Base-by-base conservation (phyloP, 208 protist species). In the Acanthamoeba rhysodes region DNA sequence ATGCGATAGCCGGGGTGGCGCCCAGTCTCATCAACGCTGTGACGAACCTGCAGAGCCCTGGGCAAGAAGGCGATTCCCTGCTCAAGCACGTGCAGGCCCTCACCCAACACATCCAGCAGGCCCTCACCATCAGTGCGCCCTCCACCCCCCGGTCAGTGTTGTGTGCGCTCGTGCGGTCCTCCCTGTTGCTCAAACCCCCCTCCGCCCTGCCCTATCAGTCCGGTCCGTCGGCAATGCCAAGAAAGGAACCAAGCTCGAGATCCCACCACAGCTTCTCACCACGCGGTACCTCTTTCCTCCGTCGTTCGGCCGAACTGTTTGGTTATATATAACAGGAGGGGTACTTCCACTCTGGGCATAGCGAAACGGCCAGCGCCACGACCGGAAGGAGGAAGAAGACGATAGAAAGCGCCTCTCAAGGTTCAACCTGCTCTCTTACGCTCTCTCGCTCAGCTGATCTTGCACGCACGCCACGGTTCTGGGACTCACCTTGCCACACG, bases 371-470 rank as follows among this genome's bases (percentile, higher is more conserved):
- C 55, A 22, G 16, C 55, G 20, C 34, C 2, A 76, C 68, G 27
- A 41, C 29, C 68, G 22, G 59, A 27, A 22, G 66, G 29, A 80
- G 72, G 24, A 80, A 80, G 72, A 80, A 80, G 37, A 80, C 72
- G 18, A 80, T 80, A 5, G 41, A 80, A 16, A 80, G 72, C 72
- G 32, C 72, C 14, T 18, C 41, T 5, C 37, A 80, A 80, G 72
- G 72, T 80, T 45, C 1, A 27, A 0, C 16, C 41, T n/a, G n/a
- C n/a, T n/a, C n/a, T n/a, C n/a, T n/a, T n/a, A n/a, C n/a, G n/a
- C n/a, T n/a, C 20, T 32, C 29, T 48, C 20, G 5, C 1, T 78
- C 29, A 45, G 41, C 34, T 10, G 1, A 57, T 22, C 53, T 20
- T 22, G 18, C 53, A 57, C 16, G 7, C 64, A 34, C 64, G 3